These are phyloP conservation scores for Aspergillus persii DNA, from an alignment of 2,329 filamentous ascomycete species.

Conservation along the genomic window DNA sequence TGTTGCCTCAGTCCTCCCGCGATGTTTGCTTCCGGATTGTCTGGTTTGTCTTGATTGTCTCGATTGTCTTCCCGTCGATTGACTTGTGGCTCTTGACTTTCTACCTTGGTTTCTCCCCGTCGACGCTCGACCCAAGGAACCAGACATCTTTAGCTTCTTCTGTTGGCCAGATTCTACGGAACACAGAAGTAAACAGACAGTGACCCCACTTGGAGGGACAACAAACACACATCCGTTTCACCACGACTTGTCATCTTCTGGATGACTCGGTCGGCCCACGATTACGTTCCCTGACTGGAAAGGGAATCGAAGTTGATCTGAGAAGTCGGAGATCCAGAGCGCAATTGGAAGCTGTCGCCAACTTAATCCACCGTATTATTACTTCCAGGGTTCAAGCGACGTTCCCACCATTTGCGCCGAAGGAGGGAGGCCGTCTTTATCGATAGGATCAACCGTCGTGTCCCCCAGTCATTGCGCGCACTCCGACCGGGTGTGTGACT, in stretches of 20 bases:
- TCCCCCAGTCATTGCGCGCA: not conserved
- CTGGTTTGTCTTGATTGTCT: not conserved
- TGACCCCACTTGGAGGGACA: slow-evolving; percentile 18
- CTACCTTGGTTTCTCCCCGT: too few species aligned
- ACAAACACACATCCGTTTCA: slow-evolving; percentile 8
- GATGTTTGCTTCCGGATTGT: too few species aligned
- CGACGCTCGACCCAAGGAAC: slow-evolving; percentile 16
- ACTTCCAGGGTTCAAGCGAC: not conserved
- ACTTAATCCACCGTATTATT: not conserved
- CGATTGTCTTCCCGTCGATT: not conserved
- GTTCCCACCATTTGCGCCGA: not conserved
- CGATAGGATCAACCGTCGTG: slow-evolving; percentile 26
- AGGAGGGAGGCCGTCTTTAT: slow-evolving; percentile 31
- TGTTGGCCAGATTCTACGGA: not conserved
- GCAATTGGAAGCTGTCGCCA: not conserved
- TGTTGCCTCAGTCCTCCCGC: not conserved
- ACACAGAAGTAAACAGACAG: not conserved
- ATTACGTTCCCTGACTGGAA: not conserved
- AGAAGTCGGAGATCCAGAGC: not conserved
- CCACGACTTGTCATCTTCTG: not conserved
- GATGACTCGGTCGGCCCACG: too few species aligned
- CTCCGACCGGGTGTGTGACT: slow-evolving; percentile 18
- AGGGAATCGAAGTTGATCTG: not conserved
- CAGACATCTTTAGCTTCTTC: slow-evolving; percentile 12
- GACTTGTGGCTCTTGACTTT: too few species aligned